phyloP scores from a whole-genome alignment of 2,329 filamentous ascomycete genomes.

The Xylariaceae sp. region DNA sequence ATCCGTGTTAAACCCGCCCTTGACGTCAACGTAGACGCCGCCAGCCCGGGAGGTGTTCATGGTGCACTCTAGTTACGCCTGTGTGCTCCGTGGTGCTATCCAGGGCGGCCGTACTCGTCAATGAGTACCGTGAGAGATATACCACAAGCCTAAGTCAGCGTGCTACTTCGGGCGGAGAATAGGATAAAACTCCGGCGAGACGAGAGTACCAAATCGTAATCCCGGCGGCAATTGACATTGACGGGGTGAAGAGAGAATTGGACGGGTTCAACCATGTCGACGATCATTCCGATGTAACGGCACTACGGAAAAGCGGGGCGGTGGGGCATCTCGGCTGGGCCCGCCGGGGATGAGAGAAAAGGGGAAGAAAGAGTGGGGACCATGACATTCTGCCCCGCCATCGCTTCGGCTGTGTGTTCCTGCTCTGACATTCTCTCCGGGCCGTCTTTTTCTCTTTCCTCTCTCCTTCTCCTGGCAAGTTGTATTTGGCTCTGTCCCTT shows the following conservation, averaged over 20 bases:
- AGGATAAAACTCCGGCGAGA: neutral
- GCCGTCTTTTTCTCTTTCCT: constrained; percentile 3
- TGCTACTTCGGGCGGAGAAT: neutral
- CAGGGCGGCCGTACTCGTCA: neutral
- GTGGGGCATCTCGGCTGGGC: too few species aligned
- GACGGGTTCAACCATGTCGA: neutral
- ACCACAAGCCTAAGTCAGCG: neutral
- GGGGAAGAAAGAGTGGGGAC: neutral
- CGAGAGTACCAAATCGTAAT: neutral
- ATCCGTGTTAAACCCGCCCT: neutral
- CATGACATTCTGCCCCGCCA: constrained; percentile 13
- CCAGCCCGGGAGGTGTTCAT: neutral
- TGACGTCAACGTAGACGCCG: neutral
- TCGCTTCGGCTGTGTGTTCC: constrained; percentile 10
- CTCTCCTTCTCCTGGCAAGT: neutral
- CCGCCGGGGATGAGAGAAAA: too few species aligned
- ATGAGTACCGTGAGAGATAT: neutral
- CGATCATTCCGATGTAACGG: neutral
- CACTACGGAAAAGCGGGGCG: neutral
- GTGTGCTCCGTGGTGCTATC: neutral
- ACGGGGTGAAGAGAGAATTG: too few species aligned
- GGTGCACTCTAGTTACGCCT: neutral
- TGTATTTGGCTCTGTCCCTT: constrained; percentile 1
- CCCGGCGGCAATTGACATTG: too few species aligned
- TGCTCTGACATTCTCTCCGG: neutral